Percentiles rank a stretch among this genome's conserved stretches.
Evolutionary conservation across 2,329 filamentous ascomycete genomes (phyloP).

Genomic region (Thermothelomyces thermophilus): DNA sequence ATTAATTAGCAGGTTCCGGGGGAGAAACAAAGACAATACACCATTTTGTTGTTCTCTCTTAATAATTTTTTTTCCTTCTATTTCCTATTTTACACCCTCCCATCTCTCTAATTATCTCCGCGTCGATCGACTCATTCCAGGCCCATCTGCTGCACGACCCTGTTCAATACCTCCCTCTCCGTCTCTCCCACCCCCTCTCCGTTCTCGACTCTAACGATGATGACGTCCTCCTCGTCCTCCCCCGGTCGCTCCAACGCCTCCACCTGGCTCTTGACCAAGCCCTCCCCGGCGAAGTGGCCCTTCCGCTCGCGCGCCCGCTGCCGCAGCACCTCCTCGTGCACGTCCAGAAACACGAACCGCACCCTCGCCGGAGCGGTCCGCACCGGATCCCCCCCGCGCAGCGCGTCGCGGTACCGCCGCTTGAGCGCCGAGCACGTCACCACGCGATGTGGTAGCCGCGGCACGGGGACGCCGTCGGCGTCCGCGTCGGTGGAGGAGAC

Average conservation of each 20-base stretch:
- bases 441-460: conserved; percentile 58
- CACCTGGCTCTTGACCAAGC: conserved; percentile 68
- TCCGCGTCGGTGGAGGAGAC: too few relatives aligned
- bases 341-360: conserved; percentile 67
- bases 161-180: conserved; percentile 5
- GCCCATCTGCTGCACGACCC: conserved; percentile 14
- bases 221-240: conserved; percentile 46
- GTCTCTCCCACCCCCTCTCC: conserved; percentile 8
- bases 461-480: too few relatives aligned
- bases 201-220: conserved; percentile 42
- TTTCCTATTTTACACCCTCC: background rate
- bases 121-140: background rate
- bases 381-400: too few relatives aligned
- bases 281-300: conserved; percentile 68
- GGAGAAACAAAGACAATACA: too few relatives aligned
- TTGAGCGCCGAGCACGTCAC: conserved; percentile 76
- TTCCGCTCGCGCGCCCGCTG: conserved; percentile 55
- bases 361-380: too few relatives aligned
- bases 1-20: too few relatives aligned
- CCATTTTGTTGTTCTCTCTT: too few relatives aligned
- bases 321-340: conserved; percentile 55
- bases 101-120: background rate
- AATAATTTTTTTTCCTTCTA: too few relatives aligned
- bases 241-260: conserved; percentile 59
- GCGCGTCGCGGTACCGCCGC: conserved; percentile 66